phyloP scores from a whole-genome alignment of 2,329 filamentous ascomycete species.

The Sclerotinia trifoliorum region DNA sequence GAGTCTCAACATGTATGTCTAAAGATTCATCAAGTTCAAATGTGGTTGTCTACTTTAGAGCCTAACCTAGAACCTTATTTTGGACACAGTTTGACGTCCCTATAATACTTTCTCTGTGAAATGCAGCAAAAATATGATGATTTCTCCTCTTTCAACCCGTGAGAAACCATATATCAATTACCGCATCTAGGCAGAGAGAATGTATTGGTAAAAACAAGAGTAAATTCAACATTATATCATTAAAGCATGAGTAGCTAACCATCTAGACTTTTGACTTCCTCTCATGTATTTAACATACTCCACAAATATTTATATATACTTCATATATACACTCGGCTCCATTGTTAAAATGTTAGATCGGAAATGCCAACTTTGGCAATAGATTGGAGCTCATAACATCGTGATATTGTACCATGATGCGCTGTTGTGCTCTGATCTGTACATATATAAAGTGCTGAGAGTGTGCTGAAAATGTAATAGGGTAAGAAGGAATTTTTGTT shows the following conservation, averaged over 20 bases:
- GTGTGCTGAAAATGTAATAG: background rate
- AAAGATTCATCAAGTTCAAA: too few species aligned
- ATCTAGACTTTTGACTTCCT: background rate
- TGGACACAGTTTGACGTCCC: background rate
- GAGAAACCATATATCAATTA: background rate
- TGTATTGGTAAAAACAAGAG: background rate
- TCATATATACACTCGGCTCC: background rate
- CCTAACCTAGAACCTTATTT: too few species aligned
- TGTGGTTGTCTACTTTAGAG: too few species aligned
- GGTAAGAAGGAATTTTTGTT: background rate
- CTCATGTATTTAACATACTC: too few species aligned
- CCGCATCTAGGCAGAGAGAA: background rate
- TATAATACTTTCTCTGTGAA: too few species aligned
- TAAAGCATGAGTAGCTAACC: constrained; percentile 3
- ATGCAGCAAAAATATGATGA: too few species aligned
- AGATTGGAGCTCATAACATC: background rate
- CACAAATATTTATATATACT: constrained; percentile 2
- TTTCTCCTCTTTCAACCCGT: too few species aligned
- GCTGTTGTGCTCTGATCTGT: background rate
- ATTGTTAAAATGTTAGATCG: background rate
- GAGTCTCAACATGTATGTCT: too few species aligned
- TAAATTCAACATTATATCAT: background rate
- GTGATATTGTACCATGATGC: background rate
- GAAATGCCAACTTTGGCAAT: background rate
- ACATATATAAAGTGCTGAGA: background rate